Evolutionary conservation across 2,329 filamentous ascomycete species (phyloP).

Genomic region (Pseudogymnoascus sp.): DNA sequence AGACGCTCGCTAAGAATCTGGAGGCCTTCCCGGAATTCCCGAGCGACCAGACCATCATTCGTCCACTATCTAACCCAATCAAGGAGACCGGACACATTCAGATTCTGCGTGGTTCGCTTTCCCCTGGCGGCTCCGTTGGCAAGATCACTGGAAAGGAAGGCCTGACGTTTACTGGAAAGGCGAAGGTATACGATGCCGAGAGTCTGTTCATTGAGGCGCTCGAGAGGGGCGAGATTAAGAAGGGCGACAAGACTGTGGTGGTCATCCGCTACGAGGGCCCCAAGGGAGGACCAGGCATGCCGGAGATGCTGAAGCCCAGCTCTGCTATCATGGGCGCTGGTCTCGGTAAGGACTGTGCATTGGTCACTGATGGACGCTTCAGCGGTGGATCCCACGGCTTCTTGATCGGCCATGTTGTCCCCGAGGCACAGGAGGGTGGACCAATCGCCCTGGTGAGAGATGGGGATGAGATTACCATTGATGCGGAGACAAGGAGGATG

Average conservation of each 20-base stretch:
- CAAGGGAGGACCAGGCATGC: conserved; percentile 66
- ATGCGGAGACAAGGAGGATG: conserved; percentile 46
- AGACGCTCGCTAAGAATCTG: conserved; percentile 50
- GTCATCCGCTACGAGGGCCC: conserved; percentile 68
- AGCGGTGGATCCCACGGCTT: conserved; percentile 52
- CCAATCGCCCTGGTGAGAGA: conserved; percentile 50
- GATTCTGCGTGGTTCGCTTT: conserved; percentile 60
- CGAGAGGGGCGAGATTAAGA: conserved; percentile 59
- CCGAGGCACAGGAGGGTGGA: conserved; percentile 51
- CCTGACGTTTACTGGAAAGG: conserved; percentile 56
- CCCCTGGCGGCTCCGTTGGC: conserved; percentile 60
- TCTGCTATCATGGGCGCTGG: conserved; percentile 67
- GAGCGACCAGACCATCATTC: conserved; percentile 60
- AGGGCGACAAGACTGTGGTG: conserved; percentile 68
- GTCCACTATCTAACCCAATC: conserved; percentile 58
- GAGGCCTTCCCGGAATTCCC: conserved; percentile 55
- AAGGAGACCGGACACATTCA: conserved; percentile 65
- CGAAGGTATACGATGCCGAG: conserved; percentile 61
- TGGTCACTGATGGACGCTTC: conserved; percentile 63
- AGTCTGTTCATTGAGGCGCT: conserved; percentile 60
- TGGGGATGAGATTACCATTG: conserved; percentile 51
- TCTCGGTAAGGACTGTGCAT: conserved; percentile 58
- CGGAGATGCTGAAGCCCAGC: conserved; percentile 63
- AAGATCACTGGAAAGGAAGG: conserved; percentile 75
- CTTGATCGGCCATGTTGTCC: conserved; percentile 53